Evolutionary conservation across 1,139 yeast species (phyloP).

Genomic region (Martiniozyma asiatica): DNA sequence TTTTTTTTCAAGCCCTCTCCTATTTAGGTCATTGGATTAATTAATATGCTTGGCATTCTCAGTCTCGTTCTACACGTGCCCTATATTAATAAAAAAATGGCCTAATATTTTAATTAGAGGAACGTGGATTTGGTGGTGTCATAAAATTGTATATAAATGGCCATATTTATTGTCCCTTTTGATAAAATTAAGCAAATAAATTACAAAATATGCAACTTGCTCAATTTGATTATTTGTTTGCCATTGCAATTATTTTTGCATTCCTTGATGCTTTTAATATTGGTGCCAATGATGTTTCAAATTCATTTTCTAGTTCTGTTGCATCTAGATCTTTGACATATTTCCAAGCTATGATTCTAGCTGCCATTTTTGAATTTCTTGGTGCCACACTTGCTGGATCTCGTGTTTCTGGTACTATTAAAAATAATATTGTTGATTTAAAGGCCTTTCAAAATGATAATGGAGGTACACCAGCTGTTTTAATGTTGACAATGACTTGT

Average conservation of each 20-base stretch:
- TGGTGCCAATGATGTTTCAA: conserved; percentile 78
- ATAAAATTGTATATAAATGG: too few relatives aligned
- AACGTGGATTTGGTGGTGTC: too few relatives aligned
- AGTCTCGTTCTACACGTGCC: too few relatives aligned
- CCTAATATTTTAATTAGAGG: too few relatives aligned
- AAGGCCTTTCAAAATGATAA: conserved; percentile 30
- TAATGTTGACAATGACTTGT: conserved; percentile 66
- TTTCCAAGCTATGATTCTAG: conserved; percentile 66
- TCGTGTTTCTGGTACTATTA: conserved; percentile 59
- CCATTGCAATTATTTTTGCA: conserved; percentile 58
- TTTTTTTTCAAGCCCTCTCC: too few relatives aligned
- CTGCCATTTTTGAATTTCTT: conserved; percentile 55
- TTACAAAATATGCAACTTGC: conserved; percentile 22
- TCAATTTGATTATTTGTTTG: conserved; percentile 56
- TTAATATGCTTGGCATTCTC: too few relatives aligned
- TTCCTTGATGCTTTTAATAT: conserved; percentile 74
- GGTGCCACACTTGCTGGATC: conserved; percentile 70
- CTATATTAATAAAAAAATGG: too few relatives aligned
- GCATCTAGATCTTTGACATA: conserved; percentile 58
- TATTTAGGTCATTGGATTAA: too few relatives aligned
- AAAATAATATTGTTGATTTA: conserved; percentile 47
- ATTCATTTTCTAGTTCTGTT: conserved; percentile 66
- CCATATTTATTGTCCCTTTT: too few relatives aligned
- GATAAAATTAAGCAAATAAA: too few relatives aligned
- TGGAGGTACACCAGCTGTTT: conserved; percentile 61